Conservation (phyloP, 2,329 filamentous ascomycete species). For the Fusarium staphyleae region DNA sequence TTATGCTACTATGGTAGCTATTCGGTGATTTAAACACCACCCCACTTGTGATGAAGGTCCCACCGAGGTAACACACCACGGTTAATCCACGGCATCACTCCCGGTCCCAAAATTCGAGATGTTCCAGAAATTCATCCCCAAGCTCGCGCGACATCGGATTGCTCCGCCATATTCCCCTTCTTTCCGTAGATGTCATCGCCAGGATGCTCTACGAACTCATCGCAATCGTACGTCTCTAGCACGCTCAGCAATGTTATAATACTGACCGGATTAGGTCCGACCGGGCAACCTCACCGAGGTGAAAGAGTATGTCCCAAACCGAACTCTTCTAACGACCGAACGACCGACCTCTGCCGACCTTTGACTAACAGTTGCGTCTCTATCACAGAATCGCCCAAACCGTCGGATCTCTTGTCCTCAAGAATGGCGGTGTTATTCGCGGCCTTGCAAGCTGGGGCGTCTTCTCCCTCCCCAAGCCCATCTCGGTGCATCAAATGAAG, state of each 20-base stretch:
- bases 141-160: slow-evolving; percentile 24
- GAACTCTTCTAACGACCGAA: not conserved
- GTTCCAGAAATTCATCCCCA: slow-evolving; percentile 36
- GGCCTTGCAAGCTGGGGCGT: slow-evolving; percentile 95
- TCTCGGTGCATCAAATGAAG: slow-evolving; percentile 80
- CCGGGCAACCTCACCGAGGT: slow-evolving; percentile 89
- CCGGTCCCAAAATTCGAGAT: slow-evolving; percentile 39
- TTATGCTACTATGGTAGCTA: too few species aligned
- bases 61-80: slow-evolving; percentile 31
- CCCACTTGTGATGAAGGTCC: too few species aligned
- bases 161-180: slow-evolving; percentile 26
- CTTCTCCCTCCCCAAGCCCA: slow-evolving; percentile 82
- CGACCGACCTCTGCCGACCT: not conserved
- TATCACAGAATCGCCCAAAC: slow-evolving; percentile 80
- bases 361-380: slow-evolving; percentile 15
- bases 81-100: slow-evolving; percentile 42
- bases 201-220: slow-evolving; percentile 98
- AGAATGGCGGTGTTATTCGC: slow-evolving; percentile 85
- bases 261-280: slow-evolving; percentile 71
- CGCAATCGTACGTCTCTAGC: slow-evolving; percentile 72
- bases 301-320: slow-evolving; percentile 76
- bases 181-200: slow-evolving; percentile 44
- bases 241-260: slow-evolving; percentile 7
- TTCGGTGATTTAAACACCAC: too few species aligned
- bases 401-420: slow-evolving; percentile 82